Percentiles rank a stretch among this genome's conserved stretches.
These are phyloP conservation scores for Elaeagnus macrophylla DNA, from an alignment of 306 rosid species.

Conservation along the genomic window DNA sequence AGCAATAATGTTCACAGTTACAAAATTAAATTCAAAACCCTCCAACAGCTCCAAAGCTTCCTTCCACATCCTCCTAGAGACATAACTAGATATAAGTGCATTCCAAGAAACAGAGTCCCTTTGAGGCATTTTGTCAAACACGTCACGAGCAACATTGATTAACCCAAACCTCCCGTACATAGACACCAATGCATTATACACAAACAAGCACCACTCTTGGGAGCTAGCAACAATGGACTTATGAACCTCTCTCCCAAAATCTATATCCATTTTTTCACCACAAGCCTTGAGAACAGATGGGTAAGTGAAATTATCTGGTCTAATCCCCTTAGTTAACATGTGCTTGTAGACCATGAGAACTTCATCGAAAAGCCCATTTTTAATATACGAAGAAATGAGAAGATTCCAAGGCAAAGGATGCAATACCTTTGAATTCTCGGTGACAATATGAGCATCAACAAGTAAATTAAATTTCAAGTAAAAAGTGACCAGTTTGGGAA, in stretches of 20 bases:
- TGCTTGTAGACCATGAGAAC: constrained; percentile 53
- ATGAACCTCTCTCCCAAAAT: constrained; percentile 58
- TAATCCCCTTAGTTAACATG: constrained; percentile 47
- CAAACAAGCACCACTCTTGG: constrained; percentile 50
- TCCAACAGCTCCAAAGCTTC: constrained; percentile 61
- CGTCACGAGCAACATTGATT: constrained; percentile 47
- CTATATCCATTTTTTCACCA: constrained; percentile 50
- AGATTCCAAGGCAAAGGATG: constrained; percentile 74
- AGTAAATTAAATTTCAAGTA: constrained; percentile 40
- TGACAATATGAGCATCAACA: constrained; percentile 41
- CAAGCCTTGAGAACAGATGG: constrained; percentile 83
- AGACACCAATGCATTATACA: constrained; percentile 69
- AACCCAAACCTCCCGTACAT: constrained; percentile 82
- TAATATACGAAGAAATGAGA: constrained; percentile 55
- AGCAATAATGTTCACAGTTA: constrained; percentile 70
- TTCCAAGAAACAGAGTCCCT: constrained; percentile 81
- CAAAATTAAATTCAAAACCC: constrained; percentile 36
- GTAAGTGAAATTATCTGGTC: constrained; percentile 73
- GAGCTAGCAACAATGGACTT: constrained; percentile 40
- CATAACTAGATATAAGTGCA: constrained; percentile 63
- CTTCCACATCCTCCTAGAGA: constrained; percentile 59
- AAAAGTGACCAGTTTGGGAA: constrained; percentile 54
- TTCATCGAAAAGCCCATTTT: constrained; percentile 34
- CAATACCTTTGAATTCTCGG: constrained; percentile 37
- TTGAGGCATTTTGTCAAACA: constrained; percentile 60